These are phyloP conservation scores for Solanum pinnatisectum DNA, from an alignment of 257 asterid genomes.

Conservation along the genomic window DNA sequence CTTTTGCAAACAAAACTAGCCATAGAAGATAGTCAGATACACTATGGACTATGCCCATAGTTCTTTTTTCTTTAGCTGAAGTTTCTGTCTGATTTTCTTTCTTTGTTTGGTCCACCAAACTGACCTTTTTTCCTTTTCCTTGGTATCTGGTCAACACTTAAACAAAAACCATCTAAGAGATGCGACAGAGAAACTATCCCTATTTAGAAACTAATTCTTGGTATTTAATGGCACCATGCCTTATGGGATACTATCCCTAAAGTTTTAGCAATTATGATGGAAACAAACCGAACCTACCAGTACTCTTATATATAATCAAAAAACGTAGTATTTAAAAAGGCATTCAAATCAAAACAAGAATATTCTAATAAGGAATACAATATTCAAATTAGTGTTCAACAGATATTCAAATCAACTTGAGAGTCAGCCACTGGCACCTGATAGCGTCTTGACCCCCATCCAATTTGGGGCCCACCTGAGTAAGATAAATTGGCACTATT, in stretches of 20 bases:
- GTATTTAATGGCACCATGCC: neutral
- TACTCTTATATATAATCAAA: neutral
- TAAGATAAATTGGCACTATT: neutral
- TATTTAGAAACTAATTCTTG: neutral
- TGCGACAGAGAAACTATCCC: neutral
- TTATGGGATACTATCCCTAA: neutral
- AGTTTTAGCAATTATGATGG: neutral
- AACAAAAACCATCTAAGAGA: neutral
- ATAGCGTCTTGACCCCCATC: neutral
- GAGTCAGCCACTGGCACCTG: neutral
- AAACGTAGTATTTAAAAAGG: neutral
- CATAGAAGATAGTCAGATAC: neutral
- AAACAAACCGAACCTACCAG: neutral
- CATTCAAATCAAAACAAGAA: neutral
- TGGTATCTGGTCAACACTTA: neutral
- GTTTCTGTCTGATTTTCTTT: neutral
- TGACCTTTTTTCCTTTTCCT: neutral
- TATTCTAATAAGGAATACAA: neutral
- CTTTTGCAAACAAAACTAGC: neutral
- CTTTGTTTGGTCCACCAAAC: neutral
- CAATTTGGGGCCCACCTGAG: neutral
- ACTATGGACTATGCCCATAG: neutral
- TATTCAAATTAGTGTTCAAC: neutral
- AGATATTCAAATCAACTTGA: neutral
- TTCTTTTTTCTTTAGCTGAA: neutral